Evolutionary conservation across 73 alveolate species (phyloP).

Genomic region (Blepharisma stoltei): DNA sequence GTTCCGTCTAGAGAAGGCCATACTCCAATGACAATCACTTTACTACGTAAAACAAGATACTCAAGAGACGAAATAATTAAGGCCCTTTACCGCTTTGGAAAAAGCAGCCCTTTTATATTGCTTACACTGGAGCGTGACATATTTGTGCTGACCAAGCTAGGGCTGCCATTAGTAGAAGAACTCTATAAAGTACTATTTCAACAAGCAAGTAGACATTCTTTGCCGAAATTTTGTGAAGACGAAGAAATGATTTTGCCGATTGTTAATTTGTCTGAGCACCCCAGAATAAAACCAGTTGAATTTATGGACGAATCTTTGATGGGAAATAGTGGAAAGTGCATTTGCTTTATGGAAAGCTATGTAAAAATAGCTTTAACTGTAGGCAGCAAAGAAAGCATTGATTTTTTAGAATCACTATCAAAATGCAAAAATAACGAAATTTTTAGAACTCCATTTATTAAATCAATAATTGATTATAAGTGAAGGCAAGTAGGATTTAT

Average conservation of each 20-base stretch:
- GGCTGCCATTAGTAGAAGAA: not conserved
- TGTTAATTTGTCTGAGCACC: not conserved
- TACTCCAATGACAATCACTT: not conserved
- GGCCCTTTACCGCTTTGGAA: not conserved
- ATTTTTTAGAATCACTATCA: not conserved
- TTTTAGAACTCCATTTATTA: not conserved
- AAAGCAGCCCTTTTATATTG: not conserved
- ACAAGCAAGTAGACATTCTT: not conserved
- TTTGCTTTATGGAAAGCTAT: slow-evolving; percentile 1
- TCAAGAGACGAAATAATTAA: not conserved
- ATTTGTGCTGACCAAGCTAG: not conserved
- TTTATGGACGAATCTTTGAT: not conserved
- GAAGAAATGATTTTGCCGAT: slow-evolving; percentile 7
- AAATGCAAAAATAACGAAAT: not conserved
- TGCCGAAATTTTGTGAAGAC: not conserved
- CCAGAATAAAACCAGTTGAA: slow-evolving; percentile 3
- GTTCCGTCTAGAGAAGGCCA: slow-evolving; percentile 14
- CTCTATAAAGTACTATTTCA: not conserved
- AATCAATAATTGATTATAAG: not conserved
- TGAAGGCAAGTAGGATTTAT: slow-evolving; percentile 1
- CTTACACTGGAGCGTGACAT: not conserved
- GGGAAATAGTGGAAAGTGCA: not conserved
- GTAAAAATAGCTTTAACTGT: not conserved
- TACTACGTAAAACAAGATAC: not conserved
- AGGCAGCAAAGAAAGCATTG: slow-evolving; percentile 7